Evolutionary conservation across 768 basidiomycete genomes (phyloP), one percentile per base, ranked within the genome.

Genomic region (Hericium rajendrae): DNA sequence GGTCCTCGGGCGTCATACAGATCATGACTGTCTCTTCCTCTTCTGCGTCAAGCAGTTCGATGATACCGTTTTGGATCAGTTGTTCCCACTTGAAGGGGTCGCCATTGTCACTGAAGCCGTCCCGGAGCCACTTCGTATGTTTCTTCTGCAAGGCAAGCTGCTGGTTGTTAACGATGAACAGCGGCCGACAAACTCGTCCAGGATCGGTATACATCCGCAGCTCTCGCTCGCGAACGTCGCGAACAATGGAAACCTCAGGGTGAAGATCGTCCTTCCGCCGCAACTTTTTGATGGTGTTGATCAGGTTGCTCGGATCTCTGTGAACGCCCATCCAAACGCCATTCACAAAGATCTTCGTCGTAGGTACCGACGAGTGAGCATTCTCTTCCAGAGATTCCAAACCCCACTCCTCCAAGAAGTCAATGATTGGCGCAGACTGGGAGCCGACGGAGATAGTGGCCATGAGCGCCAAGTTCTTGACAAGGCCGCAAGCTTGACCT

Each of bases 21-120:
- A 99, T 99, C 91, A 99, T 95, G 56, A 97, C 94, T 0, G 95
- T 97, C 70, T 99, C 97, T 74, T 99, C 97, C 71, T 99, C 97
- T 69, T 98, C 97, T 0, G 97, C 95, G 71, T 99, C 97, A 68
- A 99, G 73, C 51, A 97, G 75, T 72, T 99, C 97, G 59, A 99
- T 82, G 46, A 97, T 82, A 58, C 97, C 97, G 16, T 82, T 81
- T 64, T 89, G 87, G 57, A 98, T 74, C 54, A 99, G 72, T 32
- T 88, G 78, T 55, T 87, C 83, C 93, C 93, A 99, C 62, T 84
- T 85, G 57, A 65, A 72, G 0, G 69, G 80, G 53, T 80, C 76
- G n/a, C 78, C 79, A 11, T 81, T 79, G 59, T 82, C 77, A 48
- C 71, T 53, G 12, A 26, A 72, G 18, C 79, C 78, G 67, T 83